Percentiles rank a stretch among this genome's conserved stretches.
Evolutionary conservation across 768 basidiomycete genomes (phyloP).

Genomic region (Russula olivacea): DNA sequence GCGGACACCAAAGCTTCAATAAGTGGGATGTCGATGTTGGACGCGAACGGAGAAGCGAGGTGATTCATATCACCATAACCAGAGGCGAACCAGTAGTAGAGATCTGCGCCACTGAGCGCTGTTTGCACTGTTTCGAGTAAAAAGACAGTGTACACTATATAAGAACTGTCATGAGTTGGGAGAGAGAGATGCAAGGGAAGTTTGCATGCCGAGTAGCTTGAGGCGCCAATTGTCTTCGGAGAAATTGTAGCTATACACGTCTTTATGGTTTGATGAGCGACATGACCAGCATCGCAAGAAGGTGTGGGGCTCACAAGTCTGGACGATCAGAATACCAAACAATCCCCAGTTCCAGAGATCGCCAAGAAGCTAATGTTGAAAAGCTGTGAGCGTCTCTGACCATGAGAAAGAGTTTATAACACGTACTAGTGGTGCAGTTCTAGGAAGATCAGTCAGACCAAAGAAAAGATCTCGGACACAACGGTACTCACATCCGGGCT

Average conservation of each 20-base stretch:
- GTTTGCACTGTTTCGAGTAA: constrained; percentile 29
- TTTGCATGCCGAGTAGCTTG: constrained; percentile 6
- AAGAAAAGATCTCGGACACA: neutral
- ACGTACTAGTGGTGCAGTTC: constrained; percentile 3
- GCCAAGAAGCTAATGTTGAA: neutral
- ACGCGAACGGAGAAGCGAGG: constrained; percentile 24
- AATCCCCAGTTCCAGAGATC: constrained; percentile 27
- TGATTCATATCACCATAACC: constrained; percentile 29
- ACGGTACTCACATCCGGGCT: neutral
- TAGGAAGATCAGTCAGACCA: neutral
- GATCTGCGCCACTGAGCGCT: constrained; percentile 28
- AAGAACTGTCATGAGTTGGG: neutral
- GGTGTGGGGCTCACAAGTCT: constrained; percentile 31
- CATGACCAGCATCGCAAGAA: neutral
- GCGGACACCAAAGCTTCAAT: constrained; percentile 6
- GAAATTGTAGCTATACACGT: constrained; percentile 17
- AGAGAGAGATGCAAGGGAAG: neutral
- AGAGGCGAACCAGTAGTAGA: constrained; percentile 29
- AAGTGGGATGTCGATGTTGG: constrained; percentile 18
- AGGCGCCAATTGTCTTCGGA: neutral
- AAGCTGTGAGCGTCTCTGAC: neutral
- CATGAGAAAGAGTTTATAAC: neutral
- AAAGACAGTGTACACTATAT: constrained; percentile 28
- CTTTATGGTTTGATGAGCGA: constrained; percentile 1
- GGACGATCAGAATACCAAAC: constrained; percentile 29